Evolutionary conservation across 352 stramenopile species (phyloP).

Genomic region (Elongisporangium undulatum): DNA sequence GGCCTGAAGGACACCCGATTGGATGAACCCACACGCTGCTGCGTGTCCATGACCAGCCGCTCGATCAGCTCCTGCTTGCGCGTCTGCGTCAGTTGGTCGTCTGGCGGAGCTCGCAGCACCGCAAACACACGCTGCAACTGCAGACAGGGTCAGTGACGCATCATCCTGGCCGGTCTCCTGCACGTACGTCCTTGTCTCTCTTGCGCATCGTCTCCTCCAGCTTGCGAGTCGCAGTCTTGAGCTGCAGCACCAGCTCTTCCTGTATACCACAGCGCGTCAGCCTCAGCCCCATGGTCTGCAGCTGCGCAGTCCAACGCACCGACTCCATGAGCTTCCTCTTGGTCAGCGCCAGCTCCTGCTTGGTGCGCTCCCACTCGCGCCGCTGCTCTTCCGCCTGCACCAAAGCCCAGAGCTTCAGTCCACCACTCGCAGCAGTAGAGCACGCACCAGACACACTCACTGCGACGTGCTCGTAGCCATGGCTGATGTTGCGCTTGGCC

Average conservation of each 20-base stretch:
- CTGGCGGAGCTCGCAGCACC: constrained; percentile 49
- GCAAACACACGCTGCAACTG: constrained; percentile 59
- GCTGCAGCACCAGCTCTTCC: constrained; percentile 50
- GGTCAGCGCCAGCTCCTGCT: constrained; percentile 36
- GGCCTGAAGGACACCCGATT: too few relatives aligned
- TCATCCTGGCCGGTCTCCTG: neutral
- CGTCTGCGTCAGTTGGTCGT: constrained; percentile 60
- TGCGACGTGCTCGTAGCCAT: neutral
- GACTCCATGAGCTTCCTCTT: constrained; percentile 45
- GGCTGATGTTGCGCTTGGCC: neutral
- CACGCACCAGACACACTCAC: neutral
- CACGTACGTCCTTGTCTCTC: constrained; percentile 58
- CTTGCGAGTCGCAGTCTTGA: constrained; percentile 51
- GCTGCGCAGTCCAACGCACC: constrained; percentile 8
- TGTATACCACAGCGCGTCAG: constrained; percentile 8
- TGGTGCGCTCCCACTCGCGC: constrained; percentile 48
- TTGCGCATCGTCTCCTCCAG: constrained; percentile 55
- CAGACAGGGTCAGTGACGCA: neutral
- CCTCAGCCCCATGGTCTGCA: neutral
- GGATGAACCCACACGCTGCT: constrained; percentile 34
- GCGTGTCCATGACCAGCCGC: constrained; percentile 47
- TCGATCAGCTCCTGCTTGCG: constrained; percentile 54
- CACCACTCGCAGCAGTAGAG: neutral
- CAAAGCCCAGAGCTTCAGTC: neutral
- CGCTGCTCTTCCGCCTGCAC: constrained; percentile 48